Base-by-base conservation (phyloP, 2,329 filamentous ascomycete species). In the Chrysosporium queenslandicum region DNA sequence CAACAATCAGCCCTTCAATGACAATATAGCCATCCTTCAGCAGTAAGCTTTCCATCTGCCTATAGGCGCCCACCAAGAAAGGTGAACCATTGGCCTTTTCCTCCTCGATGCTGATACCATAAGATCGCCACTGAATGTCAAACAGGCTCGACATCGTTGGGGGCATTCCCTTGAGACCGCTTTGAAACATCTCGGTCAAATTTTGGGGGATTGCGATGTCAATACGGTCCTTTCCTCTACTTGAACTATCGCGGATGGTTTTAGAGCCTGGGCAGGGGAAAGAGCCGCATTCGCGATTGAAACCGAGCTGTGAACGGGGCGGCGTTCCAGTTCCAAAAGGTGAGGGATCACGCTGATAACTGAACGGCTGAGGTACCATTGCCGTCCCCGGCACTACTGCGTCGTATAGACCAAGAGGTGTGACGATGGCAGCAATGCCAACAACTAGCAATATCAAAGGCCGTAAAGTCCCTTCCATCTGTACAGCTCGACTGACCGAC, bases 331-430 rank as follows among this genome's bases (percentile, higher is more conserved):
- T 56, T 0, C 67, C 66, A 54, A 73, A 70, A 0, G 69, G 58
- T 4, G 68, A 66, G 0, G 52, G 47, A 45, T 74, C 73, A 8
- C 54, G 45, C 3, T 66, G 53, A 50, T 75, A 74, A 18, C 61
- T 25, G 53, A 76, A 75, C 6, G 58, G 27, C 0, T 59, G 43
- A 0, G 55, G 21, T 1, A 57, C 51, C 8, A 58, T 54, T 1
- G 60, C 53, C 0, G 50, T 23, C 1, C 53, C 48, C 0, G 60
- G 60, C 1, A 61, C 61, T 30, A 74, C 56, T 3, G 62, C 58
- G n/a, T 75, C 68, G 43, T 71, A 71, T 0, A 77, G 61, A 1
- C 74, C 74, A 3, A 76, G 60, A 0, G 74, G 74, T 0, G 73
- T 75, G 2, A 75, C 61, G 4, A 76, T 63, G n/a, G 71, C 68